Percentiles rank a stretch among this genome's conserved stretches.
Conservation (phyloP, 2,329 filamentous ascomycete genomes). For the Aspergillus sp. region DNA sequence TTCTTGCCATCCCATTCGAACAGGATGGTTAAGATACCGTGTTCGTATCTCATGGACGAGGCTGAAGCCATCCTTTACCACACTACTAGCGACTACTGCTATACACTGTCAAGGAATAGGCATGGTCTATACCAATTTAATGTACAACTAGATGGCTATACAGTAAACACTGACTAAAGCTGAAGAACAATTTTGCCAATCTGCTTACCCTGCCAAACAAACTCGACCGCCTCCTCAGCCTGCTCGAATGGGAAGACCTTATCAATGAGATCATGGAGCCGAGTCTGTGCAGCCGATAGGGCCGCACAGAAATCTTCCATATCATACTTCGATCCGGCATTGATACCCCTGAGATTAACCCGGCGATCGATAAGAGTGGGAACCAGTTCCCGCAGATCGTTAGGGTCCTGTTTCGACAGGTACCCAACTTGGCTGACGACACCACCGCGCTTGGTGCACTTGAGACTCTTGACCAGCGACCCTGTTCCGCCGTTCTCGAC, state of each 20-base stretch:
- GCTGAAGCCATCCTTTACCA: too few relatives aligned
- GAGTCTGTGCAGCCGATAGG: slow-evolving; percentile 27
- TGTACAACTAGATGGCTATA: too few relatives aligned
- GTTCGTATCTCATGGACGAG: too few relatives aligned
- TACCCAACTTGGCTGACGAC: slow-evolving; percentile 46
- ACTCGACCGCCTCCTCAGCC: slow-evolving; percentile 43
- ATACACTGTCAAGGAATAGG: too few relatives aligned
- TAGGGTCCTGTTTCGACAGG: slow-evolving; percentile 32
- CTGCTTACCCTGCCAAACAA: slow-evolving; percentile 45
- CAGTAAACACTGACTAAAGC: background rate
- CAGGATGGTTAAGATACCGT: too few relatives aligned
- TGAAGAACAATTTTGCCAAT: slow-evolving; percentile 44
- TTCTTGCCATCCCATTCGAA: too few relatives aligned
- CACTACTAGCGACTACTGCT: too few relatives aligned
- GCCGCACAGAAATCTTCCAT: slow-evolving; percentile 42
- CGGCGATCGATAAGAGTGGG: slow-evolving; percentile 38
- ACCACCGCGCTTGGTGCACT: slow-evolving; percentile 43
- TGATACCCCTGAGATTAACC: slow-evolving; percentile 35
- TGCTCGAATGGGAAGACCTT: slow-evolving; percentile 39
- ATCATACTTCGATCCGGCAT: slow-evolving; percentile 42
- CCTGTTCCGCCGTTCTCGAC: slow-evolving; percentile 42
- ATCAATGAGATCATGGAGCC: slow-evolving; percentile 41
- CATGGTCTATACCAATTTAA: too few relatives aligned
- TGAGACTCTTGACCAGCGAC: slow-evolving; percentile 41
- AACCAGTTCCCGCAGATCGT: slow-evolving; percentile 36